Base-by-base conservation (phyloP, 441 rosid genomes). In the Brassica balearica region DNA sequence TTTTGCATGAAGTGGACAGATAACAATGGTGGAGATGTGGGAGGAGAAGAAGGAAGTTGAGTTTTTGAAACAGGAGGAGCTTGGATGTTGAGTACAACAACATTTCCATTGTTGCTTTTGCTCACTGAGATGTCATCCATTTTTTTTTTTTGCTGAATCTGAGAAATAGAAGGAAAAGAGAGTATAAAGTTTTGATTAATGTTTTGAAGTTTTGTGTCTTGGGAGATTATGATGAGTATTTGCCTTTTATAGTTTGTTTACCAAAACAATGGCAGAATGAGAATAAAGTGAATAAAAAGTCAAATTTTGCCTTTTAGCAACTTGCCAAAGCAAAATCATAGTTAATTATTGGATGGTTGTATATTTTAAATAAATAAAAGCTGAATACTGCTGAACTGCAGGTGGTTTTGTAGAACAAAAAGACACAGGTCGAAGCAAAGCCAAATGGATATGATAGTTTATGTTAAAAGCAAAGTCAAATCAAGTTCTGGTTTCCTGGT, bases 61-160 rank as follows among this genome's bases (percentile, higher is more conserved):
- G 68, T 63, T 32, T 74, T 36, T 69, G 67, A 2, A 56, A 69
- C 43, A 69, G 82, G 27, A 53, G 75, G 29, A 74, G 75, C 68
- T 69, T 74, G 1, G 56, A 79, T 69, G 68, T 79, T 74, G 75
- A 79, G 79, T 17, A 74, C 66, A 63, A 79, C 74, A 68, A 38
- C 41, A 74, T 61, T 69, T 1, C 75, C 79, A 74, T 27, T 41
- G 62, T 74, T 74, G 51, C 75, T 79, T 55, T 79, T 74, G 78
- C 78, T 79, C n/a, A 25, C 1, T 36, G 82, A 79, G 69, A 74
- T 69, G 66, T 74, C 78, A 61, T 56, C 78, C 77, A 68, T 73
- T 51, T 58, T 72, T 68, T 17, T 29, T 29, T 29, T 27, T 27
- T 27, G 32, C 32, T 27, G 32, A 27, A 27, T 27, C 34, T 29